phyloP scores from a whole-genome alignment of 192 early-diverging fungal species.

The Chytriomyces hyalinus region DNA sequence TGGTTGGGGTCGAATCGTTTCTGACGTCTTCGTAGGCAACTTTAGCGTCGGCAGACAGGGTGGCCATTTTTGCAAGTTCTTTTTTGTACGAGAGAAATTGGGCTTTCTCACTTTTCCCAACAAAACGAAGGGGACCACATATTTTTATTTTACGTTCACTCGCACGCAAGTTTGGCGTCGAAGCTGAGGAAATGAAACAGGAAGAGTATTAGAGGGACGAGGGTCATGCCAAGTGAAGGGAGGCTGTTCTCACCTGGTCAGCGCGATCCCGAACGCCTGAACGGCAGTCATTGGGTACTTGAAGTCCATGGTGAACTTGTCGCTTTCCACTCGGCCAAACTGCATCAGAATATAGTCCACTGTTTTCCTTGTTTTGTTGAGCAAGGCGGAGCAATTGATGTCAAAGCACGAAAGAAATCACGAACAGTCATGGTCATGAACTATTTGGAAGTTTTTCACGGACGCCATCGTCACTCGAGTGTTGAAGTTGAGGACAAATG shows the following conservation, averaged over 20 bases:
- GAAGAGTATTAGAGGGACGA: background rate
- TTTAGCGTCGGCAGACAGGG: slow-evolving; percentile 18
- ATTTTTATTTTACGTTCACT: background rate
- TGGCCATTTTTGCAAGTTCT: slow-evolving; percentile 8
- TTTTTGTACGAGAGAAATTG: too few relatives aligned
- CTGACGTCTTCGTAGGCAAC: slow-evolving; percentile 59
- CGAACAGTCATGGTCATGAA: slow-evolving; percentile 87
- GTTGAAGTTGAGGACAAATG: slow-evolving; percentile 93
- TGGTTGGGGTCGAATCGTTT: slow-evolving; percentile 57
- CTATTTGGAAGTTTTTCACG: slow-evolving; percentile 97
- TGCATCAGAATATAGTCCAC: slow-evolving; percentile 95
- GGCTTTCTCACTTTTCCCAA: too few relatives aligned
- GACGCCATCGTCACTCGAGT: slow-evolving; percentile 86
- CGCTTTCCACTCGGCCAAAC: slow-evolving; percentile 78
- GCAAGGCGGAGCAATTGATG: slow-evolving; percentile 4
- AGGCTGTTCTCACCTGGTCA: slow-evolving; percentile 64
- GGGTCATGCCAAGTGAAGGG: background rate
- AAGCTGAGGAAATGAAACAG: slow-evolving; percentile 50
- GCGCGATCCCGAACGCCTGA: slow-evolving; percentile 87
- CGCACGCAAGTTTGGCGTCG: slow-evolving; percentile 58
- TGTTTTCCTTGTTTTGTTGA: slow-evolving; percentile 28
- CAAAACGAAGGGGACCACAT: too few relatives aligned
- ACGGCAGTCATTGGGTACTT: slow-evolving; percentile 88
- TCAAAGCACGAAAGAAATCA: background rate
- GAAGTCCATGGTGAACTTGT: slow-evolving; percentile 88